These are phyloP conservation scores for Suillus subalutaceus DNA, from an alignment of 768 basidiomycete genomes.

Conservation along the genomic window DNA sequence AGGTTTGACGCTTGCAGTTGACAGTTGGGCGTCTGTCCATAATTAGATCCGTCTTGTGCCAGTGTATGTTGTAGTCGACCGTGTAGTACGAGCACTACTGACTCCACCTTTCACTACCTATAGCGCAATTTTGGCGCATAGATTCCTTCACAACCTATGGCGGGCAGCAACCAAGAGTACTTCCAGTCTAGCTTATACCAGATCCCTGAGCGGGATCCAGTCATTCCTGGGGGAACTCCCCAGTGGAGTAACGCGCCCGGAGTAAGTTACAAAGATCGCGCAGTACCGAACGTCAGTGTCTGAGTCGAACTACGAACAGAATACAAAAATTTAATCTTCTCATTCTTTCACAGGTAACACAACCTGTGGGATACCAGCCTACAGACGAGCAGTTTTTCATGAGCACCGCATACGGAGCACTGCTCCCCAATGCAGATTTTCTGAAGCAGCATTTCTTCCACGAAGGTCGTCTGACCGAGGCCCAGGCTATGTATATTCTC, in stretches of 20 bases:
- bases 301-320: conserved; percentile 10
- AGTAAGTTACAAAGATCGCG: conserved; percentile 33
- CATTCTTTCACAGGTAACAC: conserved; percentile 58
- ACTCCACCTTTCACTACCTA: background rate
- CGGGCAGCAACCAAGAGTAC: conserved; percentile 16
- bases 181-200: conserved; percentile 26
- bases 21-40: conserved; percentile 4
- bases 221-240: conserved; percentile 25
- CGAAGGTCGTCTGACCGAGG: conserved; percentile 82
- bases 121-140: background rate
- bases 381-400: conserved; percentile 76
- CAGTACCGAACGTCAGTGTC: conserved; percentile 35
- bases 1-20: conserved; percentile 2
- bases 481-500: conserved; percentile 85
- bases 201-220: conserved; percentile 35
- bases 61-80: background rate
- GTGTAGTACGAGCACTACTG: background rate
- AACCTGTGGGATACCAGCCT: conserved; percentile 64
- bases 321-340: conserved; percentile 24
- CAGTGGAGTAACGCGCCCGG: conserved; percentile 25
- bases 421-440: conserved; percentile 74
- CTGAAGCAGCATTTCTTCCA: conserved; percentile 88
- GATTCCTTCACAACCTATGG: conserved; percentile 1
- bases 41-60: conserved; percentile 5
- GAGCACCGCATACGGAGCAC: conserved; percentile 49